phyloP scores from a whole-genome alignment of 371 early-diverging fungal genomes.

The Phascolomyces articulosus region DNA sequence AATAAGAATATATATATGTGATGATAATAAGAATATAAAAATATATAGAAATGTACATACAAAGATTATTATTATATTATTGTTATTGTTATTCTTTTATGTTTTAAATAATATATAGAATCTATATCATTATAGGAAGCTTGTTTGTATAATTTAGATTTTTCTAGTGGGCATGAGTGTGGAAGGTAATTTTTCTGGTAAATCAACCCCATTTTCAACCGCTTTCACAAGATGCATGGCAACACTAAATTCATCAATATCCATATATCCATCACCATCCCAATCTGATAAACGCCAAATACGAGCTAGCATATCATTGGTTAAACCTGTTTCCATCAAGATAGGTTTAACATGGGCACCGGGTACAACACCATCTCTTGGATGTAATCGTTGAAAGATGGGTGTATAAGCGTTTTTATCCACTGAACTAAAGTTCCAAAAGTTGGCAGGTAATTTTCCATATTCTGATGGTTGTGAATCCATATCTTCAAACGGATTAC shows the following conservation, averaged over 20 bases:
- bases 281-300: slow-evolving; percentile 74
- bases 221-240: slow-evolving; percentile 65
- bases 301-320: slow-evolving; percentile 56
- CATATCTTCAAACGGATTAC: slow-evolving; percentile 37
- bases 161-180: slow-evolving; percentile 32
- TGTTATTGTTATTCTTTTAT: background rate
- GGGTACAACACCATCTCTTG: slow-evolving; percentile 60
- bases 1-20: background rate
- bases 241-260: slow-evolving; percentile 68
- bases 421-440: slow-evolving; percentile 53
- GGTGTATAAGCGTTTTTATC: slow-evolving; percentile 39
- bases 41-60: too few relatives aligned
- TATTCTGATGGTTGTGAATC: slow-evolving; percentile 12
- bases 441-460: slow-evolving; percentile 33
- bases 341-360: slow-evolving; percentile 63
- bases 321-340: slow-evolving; percentile 57
- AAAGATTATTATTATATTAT: too few relatives aligned
- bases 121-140: background rate
- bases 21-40: too few relatives aligned
- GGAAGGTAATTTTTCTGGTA: slow-evolving; percentile 54
- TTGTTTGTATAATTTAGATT: slow-evolving; percentile 18
- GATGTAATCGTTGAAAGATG: slow-evolving; percentile 34
- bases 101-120: too few relatives aligned
- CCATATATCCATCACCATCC: slow-evolving; percentile 71
- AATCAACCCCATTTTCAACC: slow-evolving; percentile 46